Percentiles rank a stretch among this genome's conserved stretches.
Evolutionary conservation across 73 alveolate genomes (phyloP).

Genomic region (Paraurostyla sp.): DNA sequence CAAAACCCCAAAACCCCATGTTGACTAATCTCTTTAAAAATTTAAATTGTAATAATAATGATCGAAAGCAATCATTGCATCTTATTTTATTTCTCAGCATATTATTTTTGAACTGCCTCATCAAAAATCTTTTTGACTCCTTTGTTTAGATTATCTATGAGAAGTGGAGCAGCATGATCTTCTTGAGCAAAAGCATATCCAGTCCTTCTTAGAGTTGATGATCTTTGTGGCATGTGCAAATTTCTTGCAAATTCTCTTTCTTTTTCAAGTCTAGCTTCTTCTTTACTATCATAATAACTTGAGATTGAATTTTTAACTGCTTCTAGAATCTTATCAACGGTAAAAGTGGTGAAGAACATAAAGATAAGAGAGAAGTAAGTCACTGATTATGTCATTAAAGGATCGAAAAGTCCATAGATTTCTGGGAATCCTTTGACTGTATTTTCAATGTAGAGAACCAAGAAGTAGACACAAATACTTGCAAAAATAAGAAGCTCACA

Average conservation of each 20-base stretch:
- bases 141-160: neutral
- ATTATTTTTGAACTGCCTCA: too few relatives aligned
- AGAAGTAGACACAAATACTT: neutral
- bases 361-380: neutral
- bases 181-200: slow-evolving; percentile 36
- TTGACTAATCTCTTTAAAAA: too few relatives aligned
- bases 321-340: neutral
- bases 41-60: too few relatives aligned
- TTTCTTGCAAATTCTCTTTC: neutral
- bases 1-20: too few relatives aligned
- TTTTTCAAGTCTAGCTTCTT: neutral
- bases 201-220: neutral
- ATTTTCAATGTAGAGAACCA: neutral
- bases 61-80: too few relatives aligned
- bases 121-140: too few relatives aligned
- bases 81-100: too few relatives aligned
- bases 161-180: neutral
- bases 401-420: neutral
- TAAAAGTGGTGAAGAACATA: neutral
- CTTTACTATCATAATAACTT: neutral
- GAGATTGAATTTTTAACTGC: neutral
- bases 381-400: neutral
- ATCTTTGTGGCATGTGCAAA: neutral
- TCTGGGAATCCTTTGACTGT: neutral
- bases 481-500: neutral